Evolutionary conservation across 495 filamentous ascomycete species (phyloP).

Genomic region (Annulohypoxylon stygium): DNA sequence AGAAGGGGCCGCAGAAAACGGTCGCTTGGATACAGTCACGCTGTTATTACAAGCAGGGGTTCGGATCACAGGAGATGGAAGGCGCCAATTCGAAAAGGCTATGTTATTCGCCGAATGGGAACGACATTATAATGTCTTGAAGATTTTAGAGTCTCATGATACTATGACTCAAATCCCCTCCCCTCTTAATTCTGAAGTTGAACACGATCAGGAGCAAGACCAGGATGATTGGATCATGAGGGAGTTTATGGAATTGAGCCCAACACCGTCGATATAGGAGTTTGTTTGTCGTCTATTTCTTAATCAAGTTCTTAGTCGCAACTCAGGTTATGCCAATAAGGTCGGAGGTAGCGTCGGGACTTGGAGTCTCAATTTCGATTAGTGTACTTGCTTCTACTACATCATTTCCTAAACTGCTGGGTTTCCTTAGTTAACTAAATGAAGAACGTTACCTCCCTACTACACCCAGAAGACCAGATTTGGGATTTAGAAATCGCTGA

Average conservation of each 20-base stretch:
- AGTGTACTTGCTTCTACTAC: too few species aligned
- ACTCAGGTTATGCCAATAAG: too few species aligned
- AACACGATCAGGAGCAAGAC: not conserved
- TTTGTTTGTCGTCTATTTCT: too few species aligned
- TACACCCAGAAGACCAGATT: too few species aligned
- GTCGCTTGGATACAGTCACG: not conserved
- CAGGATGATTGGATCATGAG: not conserved
- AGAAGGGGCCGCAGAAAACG: slow-evolving; percentile 8
- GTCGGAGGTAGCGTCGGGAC: too few species aligned
- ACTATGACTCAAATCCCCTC: not conserved
- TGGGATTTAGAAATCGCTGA: too few species aligned
- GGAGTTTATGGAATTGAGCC: not conserved
- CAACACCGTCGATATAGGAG: too few species aligned
- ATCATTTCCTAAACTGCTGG: too few species aligned
- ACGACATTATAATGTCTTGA: not conserved
- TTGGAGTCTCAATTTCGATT: too few species aligned
- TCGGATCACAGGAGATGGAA: not conserved
- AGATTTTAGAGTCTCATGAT: not conserved
- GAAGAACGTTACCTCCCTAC: too few species aligned
- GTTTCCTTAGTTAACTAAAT: too few species aligned
- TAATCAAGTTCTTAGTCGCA: too few species aligned
- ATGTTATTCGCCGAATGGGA: not conserved
- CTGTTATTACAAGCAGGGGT: not conserved
- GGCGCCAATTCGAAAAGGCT: slow-evolving; percentile 7
- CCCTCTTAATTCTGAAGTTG: not conserved